These are phyloP conservation scores for Clathrospora elynae DNA, from an alignment of 2,329 filamentous ascomycete species.

Conservation along the genomic window DNA sequence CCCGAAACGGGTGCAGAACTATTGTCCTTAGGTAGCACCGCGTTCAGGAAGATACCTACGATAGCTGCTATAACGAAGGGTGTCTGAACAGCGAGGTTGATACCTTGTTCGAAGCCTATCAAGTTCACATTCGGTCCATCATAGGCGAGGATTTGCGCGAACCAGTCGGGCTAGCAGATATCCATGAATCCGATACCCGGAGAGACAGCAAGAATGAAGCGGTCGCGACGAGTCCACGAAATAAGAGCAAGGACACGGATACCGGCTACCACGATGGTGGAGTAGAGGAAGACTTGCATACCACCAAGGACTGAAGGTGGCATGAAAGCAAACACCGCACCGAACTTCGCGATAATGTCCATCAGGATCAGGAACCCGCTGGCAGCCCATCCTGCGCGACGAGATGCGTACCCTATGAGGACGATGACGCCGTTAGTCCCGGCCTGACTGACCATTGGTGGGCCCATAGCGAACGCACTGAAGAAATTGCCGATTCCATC, in stretches of 20 bases:
- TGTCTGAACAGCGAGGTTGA: conserved; percentile 51
- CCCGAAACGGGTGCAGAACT: background rate
- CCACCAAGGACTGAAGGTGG: conserved; percentile 52
- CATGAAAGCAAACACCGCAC: conserved; percentile 38
- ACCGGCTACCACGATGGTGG: conserved; percentile 36
- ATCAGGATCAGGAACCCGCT: conserved; percentile 35
- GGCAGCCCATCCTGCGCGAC: conserved; percentile 38
- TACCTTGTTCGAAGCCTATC: conserved; percentile 49
- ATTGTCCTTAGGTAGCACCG: conserved; percentile 47
- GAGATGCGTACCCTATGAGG: conserved; percentile 33
- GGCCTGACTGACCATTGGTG: conserved; percentile 38
- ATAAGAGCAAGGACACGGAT: conserved; percentile 36
- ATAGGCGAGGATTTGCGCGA: conserved; percentile 48
- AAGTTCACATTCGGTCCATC: conserved; percentile 45
- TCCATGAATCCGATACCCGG: conserved; percentile 44
- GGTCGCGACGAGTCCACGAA: conserved; percentile 32
- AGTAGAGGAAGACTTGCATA: conserved; percentile 50
- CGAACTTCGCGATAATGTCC: conserved; percentile 38
- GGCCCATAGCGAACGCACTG: conserved; percentile 33
- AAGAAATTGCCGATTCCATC: conserved; percentile 37
- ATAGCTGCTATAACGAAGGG: conserved; percentile 51
- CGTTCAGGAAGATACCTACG: conserved; percentile 49
- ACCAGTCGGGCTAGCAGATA: conserved; percentile 49
- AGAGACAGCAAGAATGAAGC: conserved; percentile 36
- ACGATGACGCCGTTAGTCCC: conserved; percentile 41